Conservation (phyloP, 1,284 basidiomycete species). For the Ceratobasidium sp. region DNA sequence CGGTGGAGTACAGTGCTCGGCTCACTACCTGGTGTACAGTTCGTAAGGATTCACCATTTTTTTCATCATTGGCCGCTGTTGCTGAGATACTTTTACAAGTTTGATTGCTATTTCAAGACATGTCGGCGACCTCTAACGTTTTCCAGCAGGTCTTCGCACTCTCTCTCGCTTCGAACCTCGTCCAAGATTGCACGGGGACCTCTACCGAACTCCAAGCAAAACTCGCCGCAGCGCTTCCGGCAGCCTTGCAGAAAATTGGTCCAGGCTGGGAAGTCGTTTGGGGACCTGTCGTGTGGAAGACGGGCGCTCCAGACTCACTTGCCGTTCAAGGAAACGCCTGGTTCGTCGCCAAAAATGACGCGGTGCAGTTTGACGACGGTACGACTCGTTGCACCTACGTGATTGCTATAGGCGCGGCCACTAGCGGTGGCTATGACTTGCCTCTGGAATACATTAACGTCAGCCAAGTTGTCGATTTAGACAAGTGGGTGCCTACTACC, state of each 20-base stretch:
- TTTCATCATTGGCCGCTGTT: too few species aligned
- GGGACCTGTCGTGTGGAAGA: conserved; percentile 44
- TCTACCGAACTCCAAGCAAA: not conserved
- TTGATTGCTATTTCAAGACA: too few species aligned
- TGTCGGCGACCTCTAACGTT: not conserved
- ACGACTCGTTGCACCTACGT: conserved; percentile 14
- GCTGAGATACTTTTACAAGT: too few species aligned
- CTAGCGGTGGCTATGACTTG: conserved; percentile 36
- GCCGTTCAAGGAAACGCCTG: conserved; percentile 29
- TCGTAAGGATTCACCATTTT: too few species aligned
- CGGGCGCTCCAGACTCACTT: too few species aligned
- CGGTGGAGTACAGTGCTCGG: too few species aligned
- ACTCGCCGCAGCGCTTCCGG: not conserved
- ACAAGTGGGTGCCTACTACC: not conserved
- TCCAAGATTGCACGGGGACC: not conserved
- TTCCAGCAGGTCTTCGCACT: conserved; percentile 43
- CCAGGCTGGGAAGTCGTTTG: conserved; percentile 40
- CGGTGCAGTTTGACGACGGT: conserved; percentile 20
- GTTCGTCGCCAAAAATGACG: conserved; percentile 32
- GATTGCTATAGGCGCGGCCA: conserved; percentile 41
- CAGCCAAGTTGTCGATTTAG: not conserved
- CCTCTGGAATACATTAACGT: not conserved
- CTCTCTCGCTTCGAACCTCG: conserved; percentile 15
- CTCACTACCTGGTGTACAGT: too few species aligned
- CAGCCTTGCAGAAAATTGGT: not conserved